A percentile compares a stretch with the other conserved stretches of the same genome.
Conservation (phyloP, 441 rosid genomes). For the Erodium moschatum region DNA sequence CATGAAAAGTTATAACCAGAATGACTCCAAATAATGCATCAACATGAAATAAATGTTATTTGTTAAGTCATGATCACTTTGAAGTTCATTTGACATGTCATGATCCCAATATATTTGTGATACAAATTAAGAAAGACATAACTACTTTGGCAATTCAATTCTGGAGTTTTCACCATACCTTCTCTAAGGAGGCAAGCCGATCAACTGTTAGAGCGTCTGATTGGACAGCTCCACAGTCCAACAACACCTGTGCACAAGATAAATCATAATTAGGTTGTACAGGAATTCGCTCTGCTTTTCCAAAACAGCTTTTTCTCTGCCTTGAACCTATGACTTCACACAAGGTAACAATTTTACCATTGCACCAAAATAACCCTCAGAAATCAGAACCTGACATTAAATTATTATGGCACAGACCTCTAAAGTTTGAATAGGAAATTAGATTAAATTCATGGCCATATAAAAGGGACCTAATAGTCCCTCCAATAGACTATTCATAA, state of each 20-base stretch:
- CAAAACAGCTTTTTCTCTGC: background rate
- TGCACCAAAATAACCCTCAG: background rate
- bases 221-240: constrained; percentile 97
- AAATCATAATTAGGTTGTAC: background rate
- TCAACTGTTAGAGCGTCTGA: constrained; percentile 98
- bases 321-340: background rate
- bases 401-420: background rate
- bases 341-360: background rate
- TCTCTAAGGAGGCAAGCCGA: constrained; percentile 89
- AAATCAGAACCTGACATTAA: background rate
- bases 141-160: background rate
- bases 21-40: background rate
- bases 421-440: no score
- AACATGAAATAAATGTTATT: background rate
- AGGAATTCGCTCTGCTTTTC: background rate
- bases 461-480: background rate
- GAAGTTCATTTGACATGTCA: background rate
- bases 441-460: background rate
- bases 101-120: background rate
- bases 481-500: background rate
- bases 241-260: constrained; percentile 42
- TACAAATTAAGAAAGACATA: no score
- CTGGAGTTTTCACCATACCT: constrained; percentile 32
- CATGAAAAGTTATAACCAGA: background rate
- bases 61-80: background rate